Conservation (phyloP, 2,329 filamentous ascomycete genomes). For the Cordyceps militaris region DNA sequence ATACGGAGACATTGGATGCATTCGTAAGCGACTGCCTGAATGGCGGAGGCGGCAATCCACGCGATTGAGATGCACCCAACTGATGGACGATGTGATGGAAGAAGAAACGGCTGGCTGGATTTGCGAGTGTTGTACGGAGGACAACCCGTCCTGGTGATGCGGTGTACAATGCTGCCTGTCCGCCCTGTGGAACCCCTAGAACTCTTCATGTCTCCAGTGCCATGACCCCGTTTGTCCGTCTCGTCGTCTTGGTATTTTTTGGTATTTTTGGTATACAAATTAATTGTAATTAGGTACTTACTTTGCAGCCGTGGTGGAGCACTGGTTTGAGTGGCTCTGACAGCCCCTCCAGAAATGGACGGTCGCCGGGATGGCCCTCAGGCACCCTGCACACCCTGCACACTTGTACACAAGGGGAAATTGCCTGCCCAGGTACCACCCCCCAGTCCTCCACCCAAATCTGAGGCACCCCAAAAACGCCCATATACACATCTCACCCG, state of each 20-base stretch:
- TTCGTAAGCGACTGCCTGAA: neutral
- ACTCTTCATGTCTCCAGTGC: neutral
- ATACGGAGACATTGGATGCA: no score
- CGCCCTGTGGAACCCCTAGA: neutral
- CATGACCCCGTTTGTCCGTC: no score
- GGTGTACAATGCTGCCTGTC: no score
- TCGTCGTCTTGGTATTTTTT: no score
- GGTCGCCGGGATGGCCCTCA: neutral
- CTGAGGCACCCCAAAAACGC: conserved; percentile 1
- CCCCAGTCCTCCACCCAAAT: neutral
- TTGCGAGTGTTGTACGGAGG: no score
- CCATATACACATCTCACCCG: conserved; percentile 11
- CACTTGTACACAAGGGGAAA: conserved; percentile 2
- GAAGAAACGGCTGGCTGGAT: no score
- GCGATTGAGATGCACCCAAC: no score
- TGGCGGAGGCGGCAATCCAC: neutral
- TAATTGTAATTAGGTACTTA: no score
- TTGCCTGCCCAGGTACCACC: conserved; percentile 4
- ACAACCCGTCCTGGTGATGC: no score
- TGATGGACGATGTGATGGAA: no score
- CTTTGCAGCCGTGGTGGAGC: neutral
- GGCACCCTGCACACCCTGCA: neutral
- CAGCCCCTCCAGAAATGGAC: conserved; percentile 3
- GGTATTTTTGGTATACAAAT: no score
- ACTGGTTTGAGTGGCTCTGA: neutral